phyloP scores from a whole-genome alignment of 768 basidiomycete genomes.

The Sarcomyxa edulis region DNA sequence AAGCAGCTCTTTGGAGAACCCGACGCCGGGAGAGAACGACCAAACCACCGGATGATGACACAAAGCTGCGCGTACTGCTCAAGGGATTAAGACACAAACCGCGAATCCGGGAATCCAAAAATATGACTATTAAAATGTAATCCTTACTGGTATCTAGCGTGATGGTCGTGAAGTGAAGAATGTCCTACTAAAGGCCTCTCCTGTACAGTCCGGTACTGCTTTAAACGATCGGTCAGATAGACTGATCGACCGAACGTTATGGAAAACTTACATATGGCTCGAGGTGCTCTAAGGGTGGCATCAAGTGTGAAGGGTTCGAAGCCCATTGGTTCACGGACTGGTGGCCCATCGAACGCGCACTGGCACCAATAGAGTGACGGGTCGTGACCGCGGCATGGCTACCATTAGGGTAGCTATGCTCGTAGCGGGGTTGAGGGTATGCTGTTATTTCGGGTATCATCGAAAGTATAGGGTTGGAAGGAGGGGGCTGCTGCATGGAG shows the following conservation, averaged over 20 bases:
- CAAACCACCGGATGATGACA: no score
- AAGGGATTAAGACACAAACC: no score
- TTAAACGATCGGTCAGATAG: conserved; percentile 2
- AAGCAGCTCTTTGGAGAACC: no score
- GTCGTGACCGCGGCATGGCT: conserved; percentile 29
- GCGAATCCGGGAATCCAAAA: conserved; percentile 1
- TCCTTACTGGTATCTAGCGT: conserved; percentile 37
- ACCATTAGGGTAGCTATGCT: conserved; percentile 38
- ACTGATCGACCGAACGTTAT: not conserved
- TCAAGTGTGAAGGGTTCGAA: conserved; percentile 22
- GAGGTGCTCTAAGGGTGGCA: conserved; percentile 24
- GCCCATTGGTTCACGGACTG: conserved; percentile 51
- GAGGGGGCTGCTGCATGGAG: conserved; percentile 29
- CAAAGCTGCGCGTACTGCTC: no score
- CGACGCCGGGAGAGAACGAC: conserved; percentile 2
- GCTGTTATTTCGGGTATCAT: conserved; percentile 55
- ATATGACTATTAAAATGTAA: not conserved
- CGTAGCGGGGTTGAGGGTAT: conserved; percentile 52
- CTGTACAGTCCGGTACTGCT: conserved; percentile 24
- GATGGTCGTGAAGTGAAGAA: conserved; percentile 29
- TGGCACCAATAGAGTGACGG: conserved; percentile 31
- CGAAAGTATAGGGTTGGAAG: conserved; percentile 34
- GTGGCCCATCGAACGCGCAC: conserved; percentile 49
- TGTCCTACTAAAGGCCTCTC: conserved; percentile 33
- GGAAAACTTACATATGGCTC: conserved; percentile 57